Base-by-base conservation (phyloP, 176 grass and related monocot genomes). In the Rhipidocladum racemiflorum region DNA sequence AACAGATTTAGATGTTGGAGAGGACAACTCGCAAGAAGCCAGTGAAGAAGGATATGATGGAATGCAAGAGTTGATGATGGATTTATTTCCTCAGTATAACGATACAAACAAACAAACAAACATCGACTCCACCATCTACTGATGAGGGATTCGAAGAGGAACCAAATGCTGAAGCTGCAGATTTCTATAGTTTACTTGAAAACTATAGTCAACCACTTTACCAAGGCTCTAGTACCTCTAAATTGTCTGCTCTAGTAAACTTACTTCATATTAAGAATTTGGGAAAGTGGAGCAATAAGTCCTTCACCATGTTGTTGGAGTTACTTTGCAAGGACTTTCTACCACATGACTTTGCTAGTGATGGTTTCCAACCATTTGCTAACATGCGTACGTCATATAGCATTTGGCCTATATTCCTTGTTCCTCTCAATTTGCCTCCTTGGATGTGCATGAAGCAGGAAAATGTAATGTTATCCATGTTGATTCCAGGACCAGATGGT, bases 391-490 rank as follows among this genome's bases (percentile, higher is more conserved):
- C 57, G 23, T 71, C 70, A 51, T 65, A 65, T 35, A 65, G 15
- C 45, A 70, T 29, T 6, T 86, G 75, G 53, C 48, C 24, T 34
- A 76, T 86, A 51, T 68, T 86, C 6, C 45, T 80, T 23, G 61
- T 86, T 43, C 30, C 65, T 2, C 36, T 69, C n/a, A 43, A 43
- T 69, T 30, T 30, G 30, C 30, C 30, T 30, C 30, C 30, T 30
- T 30, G 30, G 30, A 30, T 30, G 36, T 43, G 65, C 38, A 68
- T 68, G 20, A 68, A 68, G 21, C 65, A 68, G n/a, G 3, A 36
- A 68, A 68, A 68, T 68, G 32, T 68, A 9, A 43, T 68, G 2
- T 42, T 43, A 3, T 68, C 65, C 65, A 36, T 68, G 36, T 23
- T 68, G 9, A 68, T n/a, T n/a, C n/a, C n/a, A n/a, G n/a, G n/a